Evolutionary conservation across 345 rosid genomes (phyloP), one percentile per base, ranked within the genome.

Genomic region (Limnanthes douglasii): DNA sequence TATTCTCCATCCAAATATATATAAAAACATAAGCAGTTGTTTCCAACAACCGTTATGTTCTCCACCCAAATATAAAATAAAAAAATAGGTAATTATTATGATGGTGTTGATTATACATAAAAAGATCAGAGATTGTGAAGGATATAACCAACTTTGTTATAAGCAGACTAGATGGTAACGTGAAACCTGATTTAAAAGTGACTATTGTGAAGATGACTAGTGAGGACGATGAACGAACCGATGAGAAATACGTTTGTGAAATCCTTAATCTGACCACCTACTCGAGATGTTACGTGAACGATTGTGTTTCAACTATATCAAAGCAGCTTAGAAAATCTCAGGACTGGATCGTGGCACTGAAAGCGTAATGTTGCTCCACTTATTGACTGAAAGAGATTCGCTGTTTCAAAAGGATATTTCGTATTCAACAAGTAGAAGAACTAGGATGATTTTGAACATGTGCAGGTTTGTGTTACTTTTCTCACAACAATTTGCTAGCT

Each of bases 161-260:
- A 41, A 86, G 82, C 0, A 80, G 72, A 15, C 82, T 80, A 6
- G 82, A 78, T 0, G 80, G 82, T 68, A 76, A 75, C 62, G 29
- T 75, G 51, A 78, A 86, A 31, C 81, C 97, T 39, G 95, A 88
- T 60, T 81, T 88, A 5, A 95, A 88, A 11, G 95, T 88, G 1
- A 86, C 95, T 24, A 68, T 88, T 8, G 95, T 88, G 17, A 88
- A 83, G 42, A 95, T 95, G 10, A 88, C 94, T 0, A 73, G 97
- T 43, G 95, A 88, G 65, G 95, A 88, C 56, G 90, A 83, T 8
- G 86, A 79, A 26, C 97, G 76, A 0, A 71, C 95, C 0, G 73
- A 46, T 19, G 93, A 83, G 65, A 79, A 72, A 50, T 69, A 88
- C 48, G 50, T 83, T 8, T 70, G 90, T 5, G 93, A 88, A 58